phyloP scores from a whole-genome alignment of 495 filamentous ascomycete genomes.

The Annulohypoxylon stygium region DNA sequence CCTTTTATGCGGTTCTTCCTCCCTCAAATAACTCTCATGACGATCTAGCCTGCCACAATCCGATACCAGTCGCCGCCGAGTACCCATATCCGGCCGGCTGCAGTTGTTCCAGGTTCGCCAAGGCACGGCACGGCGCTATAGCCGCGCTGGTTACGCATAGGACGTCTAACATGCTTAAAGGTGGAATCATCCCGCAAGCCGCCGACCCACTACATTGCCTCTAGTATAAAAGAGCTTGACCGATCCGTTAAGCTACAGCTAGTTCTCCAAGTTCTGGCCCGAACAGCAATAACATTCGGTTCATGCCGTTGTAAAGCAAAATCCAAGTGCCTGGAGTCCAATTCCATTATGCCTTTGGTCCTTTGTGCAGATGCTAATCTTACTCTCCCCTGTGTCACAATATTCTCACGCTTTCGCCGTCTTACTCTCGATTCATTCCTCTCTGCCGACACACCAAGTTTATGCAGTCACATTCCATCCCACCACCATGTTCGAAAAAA shows the following conservation, averaged over 20 bases:
- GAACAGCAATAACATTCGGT: slow-evolving; percentile 32
- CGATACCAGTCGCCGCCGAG: slow-evolving; percentile 39
- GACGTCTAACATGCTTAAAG: slow-evolving; percentile 15
- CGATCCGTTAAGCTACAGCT: slow-evolving; percentile 27
- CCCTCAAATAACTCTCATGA: slow-evolving; percentile 3
- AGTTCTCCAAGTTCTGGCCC: slow-evolving; percentile 27
- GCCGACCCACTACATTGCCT: slow-evolving; percentile 27
- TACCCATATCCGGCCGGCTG: slow-evolving; percentile 46
- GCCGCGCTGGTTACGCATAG: slow-evolving; percentile 27
- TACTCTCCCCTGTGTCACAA: slow-evolving; percentile 29
- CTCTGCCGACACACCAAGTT: slow-evolving; percentile 16
- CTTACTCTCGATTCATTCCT: slow-evolving; percentile 12
- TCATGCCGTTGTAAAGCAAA: slow-evolving; percentile 25
- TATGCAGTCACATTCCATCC: slow-evolving; percentile 22
- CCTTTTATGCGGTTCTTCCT: slow-evolving; percentile 3
- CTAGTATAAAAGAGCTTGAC: slow-evolving; percentile 27
- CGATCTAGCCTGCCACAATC: slow-evolving; percentile 17
- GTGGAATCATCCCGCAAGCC: slow-evolving; percentile 37
- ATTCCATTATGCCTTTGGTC: slow-evolving; percentile 29
- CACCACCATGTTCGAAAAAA: slow-evolving; percentile 7
- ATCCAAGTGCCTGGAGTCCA: slow-evolving; percentile 25
- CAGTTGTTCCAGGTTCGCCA: slow-evolving; percentile 41
- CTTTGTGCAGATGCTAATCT: slow-evolving; percentile 42
- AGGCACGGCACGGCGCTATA: slow-evolving; percentile 39
- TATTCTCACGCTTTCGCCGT: slow-evolving; percentile 17